phyloP scores from a whole-genome alignment of 352 stramenopile species.

The Globisporangium ultimum region DNA sequence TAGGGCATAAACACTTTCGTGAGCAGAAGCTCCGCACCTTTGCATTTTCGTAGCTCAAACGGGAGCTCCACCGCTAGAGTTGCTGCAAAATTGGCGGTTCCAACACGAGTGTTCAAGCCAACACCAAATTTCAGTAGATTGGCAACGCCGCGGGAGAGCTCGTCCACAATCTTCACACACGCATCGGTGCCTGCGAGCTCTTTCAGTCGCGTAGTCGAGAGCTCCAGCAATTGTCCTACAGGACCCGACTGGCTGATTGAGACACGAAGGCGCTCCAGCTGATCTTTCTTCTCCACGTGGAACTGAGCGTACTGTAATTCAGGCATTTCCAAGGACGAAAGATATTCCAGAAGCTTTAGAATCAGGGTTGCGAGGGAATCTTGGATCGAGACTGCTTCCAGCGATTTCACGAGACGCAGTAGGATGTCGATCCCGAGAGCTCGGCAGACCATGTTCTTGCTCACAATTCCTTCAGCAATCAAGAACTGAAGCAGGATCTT shows the following conservation, averaged over 20 bases:
- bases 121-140: conserved; percentile 74
- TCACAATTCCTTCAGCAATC: conserved; percentile 62
- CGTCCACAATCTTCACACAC: conserved; percentile 46
- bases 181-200: conserved; percentile 34
- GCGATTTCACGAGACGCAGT: conserved; percentile 62
- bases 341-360: conserved; percentile 67
- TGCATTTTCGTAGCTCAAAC: conserved; percentile 69
- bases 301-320: conserved; percentile 85
- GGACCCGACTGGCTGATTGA: conserved; percentile 72
- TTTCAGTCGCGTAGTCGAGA: conserved; percentile 54
- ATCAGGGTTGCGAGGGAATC: conserved; percentile 52
- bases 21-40: conserved; percentile 53
- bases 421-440: conserved; percentile 70
- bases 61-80: conserved; percentile 61
- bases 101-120: conserved; percentile 77
- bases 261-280: conserved; percentile 74
- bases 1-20: conserved; percentile 57
- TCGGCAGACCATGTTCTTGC: conserved; percentile 62
- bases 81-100: conserved; percentile 75
- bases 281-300: conserved; percentile 81
- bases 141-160: conserved; percentile 43
- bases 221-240: conserved; percentile 66
- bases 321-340: conserved; percentile 82
- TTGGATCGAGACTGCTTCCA: conserved; percentile 52
- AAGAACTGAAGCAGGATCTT: conserved; percentile 62